Percentiles rank a stretch among this genome's conserved stretches.
phyloP scores from a whole-genome alignment of 352 stramenopile genomes.

The Globisporangium solare region DNA sequence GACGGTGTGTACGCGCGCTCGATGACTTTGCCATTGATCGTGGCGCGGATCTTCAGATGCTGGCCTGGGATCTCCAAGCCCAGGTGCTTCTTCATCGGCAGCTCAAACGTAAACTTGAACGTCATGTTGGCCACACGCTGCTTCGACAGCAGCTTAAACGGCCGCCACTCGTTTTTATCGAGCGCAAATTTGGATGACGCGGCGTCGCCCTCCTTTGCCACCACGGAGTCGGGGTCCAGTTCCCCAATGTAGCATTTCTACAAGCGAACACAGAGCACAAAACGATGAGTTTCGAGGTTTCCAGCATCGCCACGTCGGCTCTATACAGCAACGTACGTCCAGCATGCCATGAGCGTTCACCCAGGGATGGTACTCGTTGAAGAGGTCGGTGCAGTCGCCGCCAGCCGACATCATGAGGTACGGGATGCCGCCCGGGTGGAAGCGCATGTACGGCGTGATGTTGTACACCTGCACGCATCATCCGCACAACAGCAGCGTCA shows the following conservation, averaged over 20 bases:
- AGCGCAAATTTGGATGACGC: slow-evolving; percentile 41
- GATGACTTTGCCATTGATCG: slow-evolving; percentile 69
- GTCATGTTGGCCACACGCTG: slow-evolving; percentile 50
- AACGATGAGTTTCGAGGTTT: slow-evolving; percentile 1
- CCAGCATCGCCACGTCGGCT: neutral
- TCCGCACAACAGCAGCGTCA: neutral
- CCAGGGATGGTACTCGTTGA: slow-evolving; percentile 97
- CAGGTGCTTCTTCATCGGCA: slow-evolving; percentile 56
- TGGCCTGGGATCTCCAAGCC: slow-evolving; percentile 68
- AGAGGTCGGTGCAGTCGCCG: slow-evolving; percentile 93
- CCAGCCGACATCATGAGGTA: slow-evolving; percentile 91
- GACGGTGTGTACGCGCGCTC: slow-evolving; percentile 76
- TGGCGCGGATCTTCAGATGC: slow-evolving; percentile 75
- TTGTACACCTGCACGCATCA: slow-evolving; percentile 79
- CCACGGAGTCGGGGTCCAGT: slow-evolving; percentile 51
- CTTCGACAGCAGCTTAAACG: slow-evolving; percentile 57
- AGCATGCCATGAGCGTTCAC: slow-evolving; percentile 91
- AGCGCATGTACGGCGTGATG: slow-evolving; percentile 95
- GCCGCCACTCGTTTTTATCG: slow-evolving; percentile 59
- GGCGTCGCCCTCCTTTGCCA: neutral
- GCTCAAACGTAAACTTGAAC: slow-evolving; percentile 74
- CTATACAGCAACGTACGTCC: slow-evolving; percentile 26
- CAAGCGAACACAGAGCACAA: neutral
- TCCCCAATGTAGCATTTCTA: slow-evolving; percentile 78
- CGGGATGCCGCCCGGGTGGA: slow-evolving; percentile 94